A percentile compares a stretch with the other conserved stretches of the same genome.
These are phyloP conservation scores for Nothophoma quercina DNA, from an alignment of 2,329 filamentous ascomycete genomes.

Conservation along the genomic window DNA sequence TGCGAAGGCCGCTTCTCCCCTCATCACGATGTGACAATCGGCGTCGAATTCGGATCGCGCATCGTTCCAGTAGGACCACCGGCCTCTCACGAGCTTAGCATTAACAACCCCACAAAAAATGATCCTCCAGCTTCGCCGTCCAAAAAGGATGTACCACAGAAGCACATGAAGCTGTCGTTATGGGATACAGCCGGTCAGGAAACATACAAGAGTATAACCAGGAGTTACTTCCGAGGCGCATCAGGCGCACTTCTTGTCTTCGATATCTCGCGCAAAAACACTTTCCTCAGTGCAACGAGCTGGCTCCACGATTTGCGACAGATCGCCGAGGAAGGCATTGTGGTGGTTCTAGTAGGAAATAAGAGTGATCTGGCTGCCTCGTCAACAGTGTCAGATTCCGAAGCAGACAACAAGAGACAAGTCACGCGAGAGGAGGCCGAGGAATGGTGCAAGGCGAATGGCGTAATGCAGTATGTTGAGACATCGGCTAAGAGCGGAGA, in stretches of 20 bases:
- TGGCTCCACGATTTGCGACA: conserved; percentile 95
- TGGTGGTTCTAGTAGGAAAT: conserved; percentile 94
- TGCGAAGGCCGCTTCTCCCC: conserved; percentile 95
- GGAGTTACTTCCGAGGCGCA: conserved; percentile 89
- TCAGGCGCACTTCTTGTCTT: conserved; percentile 86
- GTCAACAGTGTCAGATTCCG: conserved; percentile 47
- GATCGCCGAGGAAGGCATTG: conserved; percentile 94
- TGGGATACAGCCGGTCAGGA: conserved; percentile 98
- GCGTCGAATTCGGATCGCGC: conserved; percentile 92
- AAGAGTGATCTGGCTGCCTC: conserved; percentile 79
- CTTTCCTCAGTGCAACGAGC: conserved; percentile 86
- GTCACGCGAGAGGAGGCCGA: conserved; percentile 85
- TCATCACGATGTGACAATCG: conserved; percentile 96
- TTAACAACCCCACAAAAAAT: conserved; percentile 57
- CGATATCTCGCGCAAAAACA: conserved; percentile 85
- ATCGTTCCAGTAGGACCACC: conserved; percentile 91
- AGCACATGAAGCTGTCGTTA: conserved; percentile 91
- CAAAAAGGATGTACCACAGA: conserved; percentile 55
- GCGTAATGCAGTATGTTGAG: conserved; percentile 92
- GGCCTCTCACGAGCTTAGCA: conserved; percentile 66
- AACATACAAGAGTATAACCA: conserved; percentile 95
- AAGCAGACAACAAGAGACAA: conserved; percentile 71
- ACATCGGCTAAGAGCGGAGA: conserved; percentile 96
- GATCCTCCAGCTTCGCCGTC: conserved; percentile 26
- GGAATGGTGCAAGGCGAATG: conserved; percentile 86